Percentiles rank a stretch among this genome's conserved stretches.
Evolutionary conservation across 306 rosid genomes (phyloP).

Genomic region (Prunus padus): DNA sequence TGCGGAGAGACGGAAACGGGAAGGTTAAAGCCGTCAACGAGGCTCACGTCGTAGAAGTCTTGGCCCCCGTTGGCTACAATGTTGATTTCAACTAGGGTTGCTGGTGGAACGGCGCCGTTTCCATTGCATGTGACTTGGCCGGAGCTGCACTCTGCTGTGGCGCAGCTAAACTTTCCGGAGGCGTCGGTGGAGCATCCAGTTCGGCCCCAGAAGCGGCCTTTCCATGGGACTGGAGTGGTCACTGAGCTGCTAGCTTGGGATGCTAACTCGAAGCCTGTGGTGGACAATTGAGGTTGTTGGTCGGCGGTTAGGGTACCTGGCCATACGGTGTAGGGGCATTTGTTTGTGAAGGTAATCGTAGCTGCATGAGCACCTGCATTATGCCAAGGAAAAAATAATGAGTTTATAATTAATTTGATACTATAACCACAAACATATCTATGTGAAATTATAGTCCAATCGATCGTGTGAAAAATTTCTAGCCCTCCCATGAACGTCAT

Average conservation of each 20-base stretch:
- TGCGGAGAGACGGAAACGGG: conserved; percentile 2
- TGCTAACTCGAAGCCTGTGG: conserved; percentile 33
- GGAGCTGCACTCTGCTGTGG: conserved; percentile 27
- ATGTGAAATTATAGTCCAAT: too few relatives aligned
- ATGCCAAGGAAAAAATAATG: too few relatives aligned
- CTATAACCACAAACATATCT: too few relatives aligned
- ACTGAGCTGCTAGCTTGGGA: neutral
- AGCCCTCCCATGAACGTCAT: too few relatives aligned
- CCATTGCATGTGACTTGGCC: conserved; percentile 14
- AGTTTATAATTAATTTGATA: neutral
- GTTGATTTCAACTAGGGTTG: conserved; percentile 18
- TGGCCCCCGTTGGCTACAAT: neutral
- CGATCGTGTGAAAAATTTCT: too few relatives aligned
- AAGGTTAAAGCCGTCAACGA: conserved; percentile 21
- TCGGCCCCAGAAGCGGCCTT: conserved; percentile 28
- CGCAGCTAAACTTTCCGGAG: conserved; percentile 19
- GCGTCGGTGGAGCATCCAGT: conserved; percentile 9
- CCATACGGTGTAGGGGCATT: conserved; percentile 32
- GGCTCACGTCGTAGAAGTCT: conserved; percentile 33
- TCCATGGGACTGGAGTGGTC: conserved; percentile 17
- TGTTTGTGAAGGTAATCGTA: conserved; percentile 19
- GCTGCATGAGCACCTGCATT: conserved; percentile 41
- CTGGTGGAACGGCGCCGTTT: conserved; percentile 6
- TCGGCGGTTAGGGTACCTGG: conserved; percentile 31
- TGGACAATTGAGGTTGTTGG: conserved; percentile 13